These are phyloP conservation scores for Metschnikowia baotianmanensis DNA, from an alignment of 805 yeast species.

Conservation along the genomic window DNA sequence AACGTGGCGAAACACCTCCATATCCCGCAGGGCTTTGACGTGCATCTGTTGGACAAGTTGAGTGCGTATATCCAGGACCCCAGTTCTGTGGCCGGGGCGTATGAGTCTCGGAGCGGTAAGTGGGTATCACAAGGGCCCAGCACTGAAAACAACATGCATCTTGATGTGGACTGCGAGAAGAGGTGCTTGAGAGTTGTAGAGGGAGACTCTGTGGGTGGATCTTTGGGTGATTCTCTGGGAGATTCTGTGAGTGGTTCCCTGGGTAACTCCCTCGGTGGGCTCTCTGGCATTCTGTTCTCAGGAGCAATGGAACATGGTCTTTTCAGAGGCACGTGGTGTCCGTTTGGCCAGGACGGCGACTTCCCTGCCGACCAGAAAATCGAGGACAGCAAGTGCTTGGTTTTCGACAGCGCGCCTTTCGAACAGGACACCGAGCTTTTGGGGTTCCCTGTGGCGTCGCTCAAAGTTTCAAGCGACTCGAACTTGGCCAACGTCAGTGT, in stretches of 20 bases:
- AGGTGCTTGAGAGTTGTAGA: not conserved
- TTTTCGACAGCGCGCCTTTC: slow-evolving; percentile 18
- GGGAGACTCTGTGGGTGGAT: too few relatives aligned
- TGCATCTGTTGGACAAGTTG: slow-evolving; percentile 1
- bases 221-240: too few relatives aligned
- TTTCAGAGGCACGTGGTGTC: slow-evolving; percentile 9
- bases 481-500: slow-evolving; percentile 39
- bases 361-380: slow-evolving; percentile 8
- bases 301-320: slow-evolving; percentile 8
- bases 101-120: not conserved
- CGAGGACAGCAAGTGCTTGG: slow-evolving; percentile 6
- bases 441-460: slow-evolving; percentile 37
- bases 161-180: not conserved
- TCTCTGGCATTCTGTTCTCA: not conserved
- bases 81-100: slow-evolving; percentile 1
- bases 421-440: slow-evolving; percentile 25
- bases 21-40: not conserved
- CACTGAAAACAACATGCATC: not conserved
- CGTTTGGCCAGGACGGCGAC: slow-evolving; percentile 9
- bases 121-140: not conserved
- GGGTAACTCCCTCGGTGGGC: too few relatives aligned
- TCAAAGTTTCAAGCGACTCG: slow-evolving; percentile 34
- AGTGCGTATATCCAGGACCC: slow-evolving; percentile 7
- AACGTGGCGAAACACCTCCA: not conserved
- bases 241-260: too few relatives aligned